A percentile compares a stretch with the other conserved stretches of the same genome.
These are phyloP conservation scores for Heritiera littoralis DNA, from an alignment of 345 rosid species.

Conservation along the genomic window DNA sequence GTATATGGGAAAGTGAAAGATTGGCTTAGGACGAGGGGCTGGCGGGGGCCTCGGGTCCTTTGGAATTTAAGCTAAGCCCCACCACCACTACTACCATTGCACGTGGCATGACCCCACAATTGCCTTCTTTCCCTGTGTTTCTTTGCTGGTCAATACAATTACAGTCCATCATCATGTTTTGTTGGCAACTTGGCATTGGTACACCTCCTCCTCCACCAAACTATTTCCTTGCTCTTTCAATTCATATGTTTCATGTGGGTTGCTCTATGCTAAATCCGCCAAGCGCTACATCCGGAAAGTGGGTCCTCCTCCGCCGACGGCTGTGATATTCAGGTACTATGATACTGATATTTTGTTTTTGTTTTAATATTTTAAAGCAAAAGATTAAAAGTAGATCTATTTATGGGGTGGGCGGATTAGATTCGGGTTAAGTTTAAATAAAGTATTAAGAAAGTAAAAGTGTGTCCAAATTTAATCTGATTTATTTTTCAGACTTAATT, in stretches of 20 bases:
- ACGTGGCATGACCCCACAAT: neutral
- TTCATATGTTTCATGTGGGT: slow-evolving; percentile 3
- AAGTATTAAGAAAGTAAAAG: too few relatives aligned
- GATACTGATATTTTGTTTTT: too few relatives aligned
- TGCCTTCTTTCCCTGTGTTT: neutral
- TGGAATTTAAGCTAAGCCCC: neutral
- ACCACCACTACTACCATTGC: neutral
- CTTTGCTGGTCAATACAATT: neutral
- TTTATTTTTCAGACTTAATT: too few relatives aligned
- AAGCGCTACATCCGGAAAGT: neutral
- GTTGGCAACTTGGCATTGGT: neutral
- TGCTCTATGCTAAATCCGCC: neutral
- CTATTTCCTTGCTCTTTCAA: neutral
- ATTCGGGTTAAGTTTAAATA: too few relatives aligned
- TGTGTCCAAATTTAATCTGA: too few relatives aligned
- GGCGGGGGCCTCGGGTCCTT: neutral
- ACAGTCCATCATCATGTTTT: neutral
- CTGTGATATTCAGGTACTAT: neutral
- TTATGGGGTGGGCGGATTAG: too few relatives aligned
- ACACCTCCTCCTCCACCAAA: neutral
- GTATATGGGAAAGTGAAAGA: neutral
- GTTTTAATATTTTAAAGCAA: too few relatives aligned
- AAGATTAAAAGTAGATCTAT: too few relatives aligned
- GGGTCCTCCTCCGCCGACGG: neutral
- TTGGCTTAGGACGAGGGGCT: neutral